Base-by-base conservation (phyloP, 2,329 filamentous ascomycete species). In the Colletotrichum kahawae region DNA sequence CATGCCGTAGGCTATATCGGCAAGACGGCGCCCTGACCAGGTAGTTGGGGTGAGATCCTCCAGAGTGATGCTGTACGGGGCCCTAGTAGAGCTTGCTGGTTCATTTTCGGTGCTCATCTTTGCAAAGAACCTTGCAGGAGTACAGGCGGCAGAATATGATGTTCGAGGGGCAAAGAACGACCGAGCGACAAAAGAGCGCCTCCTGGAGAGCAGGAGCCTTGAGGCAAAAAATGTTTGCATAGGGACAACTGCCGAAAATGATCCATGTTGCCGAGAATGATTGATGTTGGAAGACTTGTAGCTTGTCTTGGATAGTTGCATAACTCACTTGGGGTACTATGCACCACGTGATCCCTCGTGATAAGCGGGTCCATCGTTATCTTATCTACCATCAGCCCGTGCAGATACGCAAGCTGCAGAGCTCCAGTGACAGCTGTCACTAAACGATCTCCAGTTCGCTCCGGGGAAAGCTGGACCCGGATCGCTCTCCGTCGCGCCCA, bases 381-480 rank as follows among this genome's bases (percentile, higher is more conserved):
- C 43, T 51, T 51, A 51, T 51, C 43, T 21, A 13, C 0, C 1
- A 24, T 5, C 10, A 7, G 43, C 43, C 43, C 43, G 43, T 51
- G 43, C 31, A 51, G 43, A 51, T 51, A 51, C 43, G 43, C 43
- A 21, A 21, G n/a, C 43, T 51, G 43, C 43, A 51, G 31, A 33
- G 43, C 43, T 21, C 43, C 57, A 34, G 63, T 59, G 72, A 72
- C 69, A 75, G 72, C 72, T 75, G 72, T 72, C 62, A 36, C 59
- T 16, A 48, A 48, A 56, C 51, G 43, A 64, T 57, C 69, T 48
- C 13, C 63, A 74, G 60, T 63, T 21, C 7, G 36, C 69, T 64
- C 69, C 36, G 63, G 73, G 73, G 69, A 68, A 72, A 75, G 63
- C 69, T 75, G 63, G 33, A 51, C 69, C 63, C 54, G 72, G 56